Evolutionary conservation across 2,329 filamentous ascomycete genomes (phyloP), one percentile per base, ranked within the genome.

Genomic region (Fusarium abutilonis): DNA sequence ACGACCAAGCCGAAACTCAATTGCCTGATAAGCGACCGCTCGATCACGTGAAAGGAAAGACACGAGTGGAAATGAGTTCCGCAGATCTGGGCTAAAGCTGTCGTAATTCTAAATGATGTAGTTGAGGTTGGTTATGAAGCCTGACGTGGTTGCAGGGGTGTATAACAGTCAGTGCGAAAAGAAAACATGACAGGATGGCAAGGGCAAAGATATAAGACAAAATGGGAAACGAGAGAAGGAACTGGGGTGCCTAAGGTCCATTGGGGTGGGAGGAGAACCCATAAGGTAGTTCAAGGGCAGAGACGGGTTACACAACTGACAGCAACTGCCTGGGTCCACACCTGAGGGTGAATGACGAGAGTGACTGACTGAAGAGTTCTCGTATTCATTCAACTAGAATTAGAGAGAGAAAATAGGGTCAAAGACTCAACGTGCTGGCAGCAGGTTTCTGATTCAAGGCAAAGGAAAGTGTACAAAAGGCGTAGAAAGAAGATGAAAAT

Each of bases 211-310:
- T 64, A 36, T 42, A 36, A 54, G 53, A 51, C 52, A 28, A 21
- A 53, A 48, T 32, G 29, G 23, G 44, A 43, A 58, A 50, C 34
- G 47, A 31, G 34, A 49, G 34, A 41, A 48, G 39, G 47, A 49
- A 49, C 39, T 44, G 41, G 39, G 53, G 50, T 68, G 69, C 56
- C 64, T 69, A 26, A 43, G 41, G 28, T 48, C 35, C 48, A 57
- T 47, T 29, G 26, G 40, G 11, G n/a, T 28, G 51, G 47, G 23
- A 38, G 47, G 21, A 38, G 48, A 47, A 31, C 46, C 40, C 63
- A 65, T 64, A n/a, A n/a, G n/a, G n/a, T n/a, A 39, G 55, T 42
- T 44, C 35, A 38, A 39, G 45, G 44, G 31, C 32, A 51, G 43
- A 46, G 51, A 44, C 43, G 41, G 38, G 62, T 58, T 54, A 59